Conservation (phyloP, 805 yeast genomes). For the Candida tibetensis region DNA sequence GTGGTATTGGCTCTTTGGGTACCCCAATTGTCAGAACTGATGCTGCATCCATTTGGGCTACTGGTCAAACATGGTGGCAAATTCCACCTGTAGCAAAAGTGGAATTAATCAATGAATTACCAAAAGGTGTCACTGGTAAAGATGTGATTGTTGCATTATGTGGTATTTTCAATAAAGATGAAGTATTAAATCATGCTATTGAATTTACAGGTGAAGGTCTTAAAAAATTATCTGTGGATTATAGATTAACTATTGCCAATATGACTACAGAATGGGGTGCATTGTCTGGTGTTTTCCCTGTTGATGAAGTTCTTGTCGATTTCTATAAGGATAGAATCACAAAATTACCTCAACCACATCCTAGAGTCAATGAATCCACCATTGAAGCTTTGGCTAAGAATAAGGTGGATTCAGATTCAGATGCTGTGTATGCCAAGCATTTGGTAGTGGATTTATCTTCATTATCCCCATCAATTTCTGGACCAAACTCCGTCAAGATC, state of each 20-base stretch:
- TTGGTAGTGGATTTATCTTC: conserved; percentile 76
- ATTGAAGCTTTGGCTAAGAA: conserved; percentile 51
- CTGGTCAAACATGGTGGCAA: conserved; percentile 99
- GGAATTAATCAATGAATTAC: conserved; percentile 76
- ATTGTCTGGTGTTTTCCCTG: conserved; percentile 94
- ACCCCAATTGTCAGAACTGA: conserved; percentile 98
- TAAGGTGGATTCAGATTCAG: conserved; percentile 56
- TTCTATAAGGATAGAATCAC: conserved; percentile 66
- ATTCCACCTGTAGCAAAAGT: conserved; percentile 98
- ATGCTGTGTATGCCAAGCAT: conserved; percentile 86
- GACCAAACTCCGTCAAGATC: conserved; percentile 96
- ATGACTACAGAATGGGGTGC: conserved; percentile 99
- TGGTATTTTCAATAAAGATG: conserved; percentile 89
- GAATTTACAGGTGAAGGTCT: conserved; percentile 88
- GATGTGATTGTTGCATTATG: conserved; percentile 96
- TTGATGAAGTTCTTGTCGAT: conserved; percentile 70
- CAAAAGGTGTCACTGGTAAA: conserved; percentile 88
- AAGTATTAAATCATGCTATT: conserved; percentile 89
- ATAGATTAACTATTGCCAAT: conserved; percentile 89
- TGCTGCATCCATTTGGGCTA: conserved; percentile 99
- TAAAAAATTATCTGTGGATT: conserved; percentile 67
- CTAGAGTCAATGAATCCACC: conserved; percentile 69
- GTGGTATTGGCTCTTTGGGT: conserved; percentile 94
- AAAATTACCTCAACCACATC: conserved; percentile 68
- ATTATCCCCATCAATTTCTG: conserved; percentile 85